phyloP scores from a whole-genome alignment of 352 stramenopile genomes.

The Albugo laibachii region DNA sequence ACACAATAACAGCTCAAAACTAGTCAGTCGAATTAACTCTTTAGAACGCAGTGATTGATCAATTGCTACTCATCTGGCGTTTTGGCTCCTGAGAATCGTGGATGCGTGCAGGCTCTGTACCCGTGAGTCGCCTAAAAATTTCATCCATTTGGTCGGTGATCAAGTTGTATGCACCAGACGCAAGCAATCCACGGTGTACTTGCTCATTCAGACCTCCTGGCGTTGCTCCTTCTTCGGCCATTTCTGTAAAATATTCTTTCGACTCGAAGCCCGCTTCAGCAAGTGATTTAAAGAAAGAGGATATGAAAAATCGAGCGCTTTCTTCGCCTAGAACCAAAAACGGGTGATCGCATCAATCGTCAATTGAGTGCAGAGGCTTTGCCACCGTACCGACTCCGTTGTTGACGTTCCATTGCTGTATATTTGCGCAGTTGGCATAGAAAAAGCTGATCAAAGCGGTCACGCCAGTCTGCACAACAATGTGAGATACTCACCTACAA shows the following conservation, averaged over 20 bases:
- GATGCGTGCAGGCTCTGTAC: slow-evolving; percentile 33
- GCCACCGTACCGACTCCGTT: slow-evolving; percentile 54
- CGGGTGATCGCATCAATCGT: neutral
- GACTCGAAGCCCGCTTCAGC: slow-evolving; percentile 50
- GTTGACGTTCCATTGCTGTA: slow-evolving; percentile 69
- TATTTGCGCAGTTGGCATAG: slow-evolving; percentile 65
- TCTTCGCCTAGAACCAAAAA: slow-evolving; percentile 19
- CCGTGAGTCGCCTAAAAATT: slow-evolving; percentile 66
- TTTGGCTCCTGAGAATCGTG: no score
- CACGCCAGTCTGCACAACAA: slow-evolving; percentile 43
- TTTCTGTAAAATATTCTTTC: slow-evolving; percentile 54
- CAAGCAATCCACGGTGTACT: slow-evolving; percentile 44
- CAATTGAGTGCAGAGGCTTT: neutral
- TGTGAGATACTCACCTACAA: neutral
- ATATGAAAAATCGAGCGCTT: slow-evolving; percentile 57
- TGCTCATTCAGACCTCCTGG: slow-evolving; percentile 70
- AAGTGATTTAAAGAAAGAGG: slow-evolving; percentile 69
- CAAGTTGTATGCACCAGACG: slow-evolving; percentile 54
- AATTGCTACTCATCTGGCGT: no score
- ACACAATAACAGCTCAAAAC: no score
- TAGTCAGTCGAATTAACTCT: no score
- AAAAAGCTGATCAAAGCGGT: slow-evolving; percentile 76
- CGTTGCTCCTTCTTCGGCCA: slow-evolving; percentile 67
- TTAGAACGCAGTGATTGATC: no score
- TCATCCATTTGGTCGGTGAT: slow-evolving; percentile 61